Base-by-base conservation (phyloP, 139 green algal genomes). In the Picochlorum sp. region DNA sequence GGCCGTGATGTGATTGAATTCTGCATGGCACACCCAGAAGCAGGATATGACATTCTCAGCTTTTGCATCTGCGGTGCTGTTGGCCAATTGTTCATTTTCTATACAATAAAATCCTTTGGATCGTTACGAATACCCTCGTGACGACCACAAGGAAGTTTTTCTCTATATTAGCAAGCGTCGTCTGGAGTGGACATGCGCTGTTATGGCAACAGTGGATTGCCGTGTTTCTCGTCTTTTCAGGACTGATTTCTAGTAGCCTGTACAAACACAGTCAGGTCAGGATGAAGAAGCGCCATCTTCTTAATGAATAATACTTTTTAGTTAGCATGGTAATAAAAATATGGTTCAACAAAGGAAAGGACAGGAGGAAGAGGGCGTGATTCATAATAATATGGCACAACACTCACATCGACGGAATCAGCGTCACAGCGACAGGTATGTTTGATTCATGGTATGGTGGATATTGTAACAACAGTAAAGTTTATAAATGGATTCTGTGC, bases 141-240 rank as follows among this genome's bases (percentile, higher is more conserved):
- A 97, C 89, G 68, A 99, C 94, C 37, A 98, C 94, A 14, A 81
- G 93, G 56, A 99, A 99, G 83, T 98, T 99, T 74, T 96, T 97
- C 78, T 96, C 85, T 77, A 98, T 98, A 64, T 68, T 98, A 67
- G 69, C 94, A 18, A 90, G 76, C 18, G 77, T 85, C 7, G 21
- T 85, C 20, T 83, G 75, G 70, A 86, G 80, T 44, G 78, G 75
- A 64, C 95, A 89, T 66, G 76, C 82, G 3, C 67, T 98, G 61
- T 71, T 89, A 18, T 51, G 64, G 3, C 71, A 83, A 68, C 93
- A 98, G 71, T 98, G 93, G 93, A 62, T 63, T 13, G 93, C 86
- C 3, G 92, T 97, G 20, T 58, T 14, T 8, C 70, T 97, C 50
- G 92, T 98, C 24, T 98, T 98, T 54, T 62, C 72, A 0, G 94